These are phyloP conservation scores for Lipomyces mesembrius DNA, from an alignment of 805 yeast species.

Conservation along the genomic window DNA sequence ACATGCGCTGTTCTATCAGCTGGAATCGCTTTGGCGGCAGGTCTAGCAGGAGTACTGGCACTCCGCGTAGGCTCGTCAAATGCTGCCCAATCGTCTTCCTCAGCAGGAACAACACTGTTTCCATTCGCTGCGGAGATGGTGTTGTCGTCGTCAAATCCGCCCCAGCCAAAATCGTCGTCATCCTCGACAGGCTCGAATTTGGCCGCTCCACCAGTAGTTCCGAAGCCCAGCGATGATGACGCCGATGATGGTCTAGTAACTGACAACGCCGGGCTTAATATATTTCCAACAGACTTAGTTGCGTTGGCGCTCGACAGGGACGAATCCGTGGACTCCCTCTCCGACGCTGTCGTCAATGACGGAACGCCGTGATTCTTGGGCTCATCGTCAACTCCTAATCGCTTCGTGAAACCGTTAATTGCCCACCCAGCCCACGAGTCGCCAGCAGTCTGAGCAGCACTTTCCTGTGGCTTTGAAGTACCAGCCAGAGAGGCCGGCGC, in stretches of 20 bases:
- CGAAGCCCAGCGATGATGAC: constrained; percentile 24
- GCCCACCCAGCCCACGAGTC: constrained; percentile 35
- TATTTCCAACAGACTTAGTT: not conserved
- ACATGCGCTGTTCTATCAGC: not conserved
- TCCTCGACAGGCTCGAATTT: constrained; percentile 39
- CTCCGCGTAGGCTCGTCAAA: constrained; percentile 21
- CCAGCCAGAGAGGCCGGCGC: constrained; percentile 19
- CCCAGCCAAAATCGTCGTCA: constrained; percentile 47
- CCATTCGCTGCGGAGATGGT: constrained; percentile 24
- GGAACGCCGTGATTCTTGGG: constrained; percentile 20
- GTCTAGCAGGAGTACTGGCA: constrained; percentile 12
- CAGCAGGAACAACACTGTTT: constrained; percentile 4
- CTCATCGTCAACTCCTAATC: constrained; percentile 27
- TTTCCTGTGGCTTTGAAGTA: constrained; percentile 24
- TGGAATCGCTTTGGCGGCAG: not conserved
- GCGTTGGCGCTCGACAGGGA: constrained; percentile 3
- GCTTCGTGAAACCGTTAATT: constrained; percentile 32
- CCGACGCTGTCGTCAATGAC: constrained; percentile 7
- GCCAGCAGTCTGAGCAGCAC: constrained; percentile 5
- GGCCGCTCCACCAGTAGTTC: constrained; percentile 15
- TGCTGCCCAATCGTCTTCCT: constrained; percentile 29
- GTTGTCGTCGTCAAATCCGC: constrained; percentile 30
- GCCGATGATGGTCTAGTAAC: constrained; percentile 30
- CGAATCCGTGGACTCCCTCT: constrained; percentile 18
- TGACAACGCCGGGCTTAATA: constrained; percentile 6